phyloP scores from a whole-genome alignment of 1,284 basidiomycete species.

The Mrakiaceae sp. region DNA sequence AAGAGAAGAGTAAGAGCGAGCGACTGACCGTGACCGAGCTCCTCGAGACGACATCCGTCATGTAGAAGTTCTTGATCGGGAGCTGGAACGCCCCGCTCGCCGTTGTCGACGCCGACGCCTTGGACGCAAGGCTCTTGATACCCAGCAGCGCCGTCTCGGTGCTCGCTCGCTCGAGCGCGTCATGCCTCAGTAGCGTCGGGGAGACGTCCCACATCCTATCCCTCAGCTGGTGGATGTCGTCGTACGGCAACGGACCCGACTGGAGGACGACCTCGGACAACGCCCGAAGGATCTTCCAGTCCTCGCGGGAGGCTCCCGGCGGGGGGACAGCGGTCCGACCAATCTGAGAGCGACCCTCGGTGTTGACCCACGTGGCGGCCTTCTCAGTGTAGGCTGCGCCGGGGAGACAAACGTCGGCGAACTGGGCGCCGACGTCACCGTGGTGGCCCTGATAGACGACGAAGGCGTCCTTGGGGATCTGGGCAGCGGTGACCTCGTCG shows the following conservation, averaged over 20 bases:
- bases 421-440: conserved; percentile 90
- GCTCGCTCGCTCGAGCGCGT: conserved; percentile 68
- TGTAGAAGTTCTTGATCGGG: conserved; percentile 89
- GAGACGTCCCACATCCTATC: conserved; percentile 97
- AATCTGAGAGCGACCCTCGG: conserved; percentile 85
- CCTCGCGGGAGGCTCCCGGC: conserved; percentile 87
- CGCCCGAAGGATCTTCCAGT: conserved; percentile 99
- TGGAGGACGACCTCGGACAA: conserved; percentile 74
- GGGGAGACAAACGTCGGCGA: conserved; percentile 91
- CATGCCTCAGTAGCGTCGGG: conserved; percentile 80
- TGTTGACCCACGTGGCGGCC: conserved; percentile 88
- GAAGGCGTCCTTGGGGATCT: conserved; percentile 89
- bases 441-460: conserved; percentile 99
- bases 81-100: conserved; percentile 52
- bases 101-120: conserved; percentile 33
- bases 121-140: conserved; percentile 51
- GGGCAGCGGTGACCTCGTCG: conserved; percentile 80
- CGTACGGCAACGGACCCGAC: conserved; percentile 65
- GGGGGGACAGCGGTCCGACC: conserved; percentile 89
- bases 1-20: background rate
- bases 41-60: conserved; percentile 53
- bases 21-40: conserved; percentile 32
- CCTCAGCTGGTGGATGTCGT: conserved; percentile 72
- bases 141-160: conserved; percentile 58
- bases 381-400: conserved; percentile 96